phyloP scores from a whole-genome alignment of 2,329 filamentous ascomycete genomes.

The Colletotrichum higginsianum region DNA sequence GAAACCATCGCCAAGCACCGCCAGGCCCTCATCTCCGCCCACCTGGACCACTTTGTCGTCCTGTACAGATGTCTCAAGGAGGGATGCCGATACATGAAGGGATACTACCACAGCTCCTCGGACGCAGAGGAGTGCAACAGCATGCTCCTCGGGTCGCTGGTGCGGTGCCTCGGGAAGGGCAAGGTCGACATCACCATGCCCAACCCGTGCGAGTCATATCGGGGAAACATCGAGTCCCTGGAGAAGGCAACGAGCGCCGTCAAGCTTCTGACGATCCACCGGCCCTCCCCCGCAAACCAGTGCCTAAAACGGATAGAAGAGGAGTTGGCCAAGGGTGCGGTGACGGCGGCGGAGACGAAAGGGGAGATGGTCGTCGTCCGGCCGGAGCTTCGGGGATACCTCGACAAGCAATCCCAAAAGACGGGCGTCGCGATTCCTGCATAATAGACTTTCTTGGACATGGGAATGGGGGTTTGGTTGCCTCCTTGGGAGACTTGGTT shows the following conservation, averaged over 20 bases:
- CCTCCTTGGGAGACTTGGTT: not conserved
- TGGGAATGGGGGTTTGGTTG: not conserved
- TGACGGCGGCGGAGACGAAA: slow-evolving; percentile 7
- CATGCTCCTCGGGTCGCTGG: slow-evolving; percentile 37
- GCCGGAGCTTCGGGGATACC: slow-evolving; percentile 27
- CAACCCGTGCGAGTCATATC: slow-evolving; percentile 30
- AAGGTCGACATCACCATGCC: slow-evolving; percentile 36
- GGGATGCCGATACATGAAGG: slow-evolving; percentile 39
- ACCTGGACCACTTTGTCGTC: slow-evolving; percentile 34
- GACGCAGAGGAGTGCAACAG: slow-evolving; percentile 41
- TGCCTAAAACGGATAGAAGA: slow-evolving; percentile 40
- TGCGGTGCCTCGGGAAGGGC: slow-evolving; percentile 31
- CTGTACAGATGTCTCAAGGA: slow-evolving; percentile 40
- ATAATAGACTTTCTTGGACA: slow-evolving; percentile 10
- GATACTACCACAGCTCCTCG: slow-evolving; percentile 38
- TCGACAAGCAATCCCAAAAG: slow-evolving; percentile 33
- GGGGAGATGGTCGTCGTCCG: slow-evolving; percentile 22
- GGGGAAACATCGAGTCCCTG: slow-evolving; percentile 26
- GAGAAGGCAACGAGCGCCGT: slow-evolving; percentile 30
- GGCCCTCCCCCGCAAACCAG: slow-evolving; percentile 33
- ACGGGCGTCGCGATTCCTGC: slow-evolving; percentile 31
- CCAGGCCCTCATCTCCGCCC: slow-evolving; percentile 21
- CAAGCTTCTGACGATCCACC: slow-evolving; percentile 37
- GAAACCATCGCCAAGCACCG: slow-evolving; percentile 36
- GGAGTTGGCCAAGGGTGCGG: slow-evolving; percentile 28